Base-by-base conservation (phyloP, 495 filamentous ascomycete genomes). In the Opeltia flavorubescens region DNA sequence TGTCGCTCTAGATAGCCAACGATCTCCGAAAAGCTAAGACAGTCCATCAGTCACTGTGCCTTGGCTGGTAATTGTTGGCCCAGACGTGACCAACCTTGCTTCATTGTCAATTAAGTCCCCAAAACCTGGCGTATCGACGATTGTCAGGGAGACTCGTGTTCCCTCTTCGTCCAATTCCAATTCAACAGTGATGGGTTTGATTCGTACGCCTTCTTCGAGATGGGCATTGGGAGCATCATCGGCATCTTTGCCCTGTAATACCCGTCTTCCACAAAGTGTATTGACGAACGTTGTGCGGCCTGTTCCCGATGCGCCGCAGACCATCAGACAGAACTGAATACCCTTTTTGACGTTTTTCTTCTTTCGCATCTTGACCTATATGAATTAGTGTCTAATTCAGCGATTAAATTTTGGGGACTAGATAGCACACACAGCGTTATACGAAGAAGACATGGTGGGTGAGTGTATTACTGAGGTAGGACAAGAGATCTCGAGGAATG, bases 281-380 rank as follows among this genome's bases (percentile, higher is more conserved):
- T 98, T 98, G 62, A 98, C 93, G 60, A 98, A 98, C 59, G 91
- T 98, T 44, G 91, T 98, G 62, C 91, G 84, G 51, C 91, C 91
- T 65, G 91, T 96, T 65, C 91, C 91, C 56, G 89, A 95, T 60
- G 91, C 89, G 69, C 91, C 91, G 64, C 93, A 96, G 56, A 98
- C 91, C 91, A 98, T 98, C 81, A 98, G 63, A 70, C 89, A 96
- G 74, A 98, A 98, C 75, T 96, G 93, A 60, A 98, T 95, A 55
- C 91, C 91, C 82, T 96, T 98, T 83, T 98, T 98, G 69, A 96
- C 89, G 76, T 96, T 95, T 80, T 98, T 98, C 89, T 98, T 98
- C 62, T 87, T 81, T 69, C 91, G 89, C 65, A 94, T 88, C 82
- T 93, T 88, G 65, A 89, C 84, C 83, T 88, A 67, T 49, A 55